These are phyloP conservation scores for Gossypium gossypioides DNA, from an alignment of 441 rosid genomes.

Conservation along the genomic window DNA sequence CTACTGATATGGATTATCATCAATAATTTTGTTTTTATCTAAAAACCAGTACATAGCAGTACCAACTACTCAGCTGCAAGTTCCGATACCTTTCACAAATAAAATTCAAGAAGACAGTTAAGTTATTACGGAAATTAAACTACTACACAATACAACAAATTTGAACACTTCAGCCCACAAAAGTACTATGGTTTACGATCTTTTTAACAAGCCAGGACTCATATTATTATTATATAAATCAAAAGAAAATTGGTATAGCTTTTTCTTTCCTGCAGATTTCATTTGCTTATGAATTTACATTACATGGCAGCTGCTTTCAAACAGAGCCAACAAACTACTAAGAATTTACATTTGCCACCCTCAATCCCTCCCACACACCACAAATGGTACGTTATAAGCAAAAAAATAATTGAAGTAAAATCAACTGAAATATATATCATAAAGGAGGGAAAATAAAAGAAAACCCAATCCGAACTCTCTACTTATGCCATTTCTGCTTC, in stretches of 20 bases:
- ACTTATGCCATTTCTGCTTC: slow-evolving; percentile 21
- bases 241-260: slow-evolving; percentile 12
- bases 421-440: not conserved
- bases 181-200: not conserved
- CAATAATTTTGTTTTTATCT: too few relatives aligned
- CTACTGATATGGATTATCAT: too few relatives aligned
- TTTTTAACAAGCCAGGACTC: not conserved
- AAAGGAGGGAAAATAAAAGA: not conserved
- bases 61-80: too few relatives aligned
- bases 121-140: too few relatives aligned
- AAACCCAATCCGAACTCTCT: slow-evolving; percentile 29
- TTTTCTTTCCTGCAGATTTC: slow-evolving; percentile 18
- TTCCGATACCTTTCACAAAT: too few relatives aligned
- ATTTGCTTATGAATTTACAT: slow-evolving; percentile 40
- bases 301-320: slow-evolving; percentile 32
- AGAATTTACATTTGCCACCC: slow-evolving; percentile 52
- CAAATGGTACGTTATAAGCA: slow-evolving; percentile 16
- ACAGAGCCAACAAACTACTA: slow-evolving; percentile 32
- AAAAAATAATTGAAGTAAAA: slow-evolving; percentile 16
- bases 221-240: slow-evolving; percentile 16
- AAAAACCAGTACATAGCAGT: too few relatives aligned
- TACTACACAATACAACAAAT: not conserved
- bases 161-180: not conserved
- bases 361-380: slow-evolving; percentile 34
- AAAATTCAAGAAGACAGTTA: too few relatives aligned